These are phyloP conservation scores for Phyllosticta paracitricarpa DNA, from an alignment of 2,329 filamentous ascomycete genomes.

Conservation along the genomic window DNA sequence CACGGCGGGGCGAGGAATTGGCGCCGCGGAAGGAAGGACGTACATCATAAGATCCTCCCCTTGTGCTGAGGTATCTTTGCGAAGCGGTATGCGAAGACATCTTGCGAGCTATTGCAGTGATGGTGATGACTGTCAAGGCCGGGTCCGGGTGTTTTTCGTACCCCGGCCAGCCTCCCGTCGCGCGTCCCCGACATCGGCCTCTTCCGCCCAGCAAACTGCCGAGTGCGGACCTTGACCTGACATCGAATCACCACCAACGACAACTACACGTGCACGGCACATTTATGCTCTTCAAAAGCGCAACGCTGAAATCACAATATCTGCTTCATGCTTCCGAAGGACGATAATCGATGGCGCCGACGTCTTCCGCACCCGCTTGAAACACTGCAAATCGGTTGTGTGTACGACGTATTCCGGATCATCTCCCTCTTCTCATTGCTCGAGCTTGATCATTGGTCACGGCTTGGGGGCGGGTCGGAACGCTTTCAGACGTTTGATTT, in stretches of 20 bases:
- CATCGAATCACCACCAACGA: background rate
- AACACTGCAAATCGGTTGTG: background rate
- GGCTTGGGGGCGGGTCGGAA: background rate
- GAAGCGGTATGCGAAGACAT: slow-evolving; percentile 43
- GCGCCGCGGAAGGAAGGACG: slow-evolving; percentile 5
- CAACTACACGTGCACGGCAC: background rate
- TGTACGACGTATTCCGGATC: background rate
- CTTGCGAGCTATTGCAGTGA: background rate
- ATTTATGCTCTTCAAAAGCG: background rate
- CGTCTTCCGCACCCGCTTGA: background rate
- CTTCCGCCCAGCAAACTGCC: background rate
- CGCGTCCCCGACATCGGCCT: background rate
- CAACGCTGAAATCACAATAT: background rate
- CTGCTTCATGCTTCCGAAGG: background rate
- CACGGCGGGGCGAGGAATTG: slow-evolving; percentile 12
- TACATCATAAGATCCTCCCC: slow-evolving; percentile 54
- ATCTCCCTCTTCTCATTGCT: background rate
- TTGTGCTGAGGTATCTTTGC: slow-evolving; percentile 52
- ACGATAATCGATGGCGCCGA: background rate
- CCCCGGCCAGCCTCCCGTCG: background rate
- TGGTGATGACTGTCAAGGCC: background rate
- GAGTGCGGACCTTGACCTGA: background rate
- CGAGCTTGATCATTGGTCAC: background rate
- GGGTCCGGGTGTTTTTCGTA: background rate
- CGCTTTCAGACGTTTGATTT: background rate